Percentiles rank a stretch among this genome's conserved stretches.
phyloP scores from a whole-genome alignment of 2,329 filamentous ascomycete species.

The Aspergillus fischeri region DNA sequence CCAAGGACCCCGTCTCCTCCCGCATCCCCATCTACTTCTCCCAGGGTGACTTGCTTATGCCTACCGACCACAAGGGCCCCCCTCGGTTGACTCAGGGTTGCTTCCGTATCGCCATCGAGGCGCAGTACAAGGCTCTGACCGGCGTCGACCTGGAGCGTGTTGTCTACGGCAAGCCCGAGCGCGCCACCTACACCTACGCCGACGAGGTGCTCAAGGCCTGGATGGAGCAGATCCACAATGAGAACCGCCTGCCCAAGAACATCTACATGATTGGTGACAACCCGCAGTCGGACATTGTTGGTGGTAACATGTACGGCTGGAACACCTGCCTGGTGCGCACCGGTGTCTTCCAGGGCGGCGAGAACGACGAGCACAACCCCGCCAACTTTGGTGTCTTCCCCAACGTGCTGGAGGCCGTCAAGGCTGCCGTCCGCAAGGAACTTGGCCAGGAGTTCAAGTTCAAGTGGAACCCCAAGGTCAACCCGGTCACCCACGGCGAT shows the following conservation, averaged over 20 bases:
- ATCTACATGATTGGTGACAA: slow-evolving; percentile 77
- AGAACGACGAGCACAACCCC: slow-evolving; percentile 72
- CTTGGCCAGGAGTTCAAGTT: slow-evolving; percentile 71
- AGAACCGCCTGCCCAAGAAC: slow-evolving; percentile 64
- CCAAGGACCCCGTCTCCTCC: slow-evolving; percentile 61
- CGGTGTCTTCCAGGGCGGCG: slow-evolving; percentile 72
- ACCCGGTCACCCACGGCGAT: slow-evolving; percentile 58
- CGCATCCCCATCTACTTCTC: slow-evolving; percentile 73
- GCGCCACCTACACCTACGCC: slow-evolving; percentile 74
- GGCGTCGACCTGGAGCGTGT: slow-evolving; percentile 69
- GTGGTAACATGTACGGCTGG: slow-evolving; percentile 78
- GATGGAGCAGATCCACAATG: slow-evolving; percentile 73
- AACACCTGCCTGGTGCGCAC: slow-evolving; percentile 75
- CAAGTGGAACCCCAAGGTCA: slow-evolving; percentile 67
- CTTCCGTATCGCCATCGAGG: slow-evolving; percentile 71
- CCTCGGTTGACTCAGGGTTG: slow-evolving; percentile 69
- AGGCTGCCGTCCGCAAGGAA: slow-evolving; percentile 64
- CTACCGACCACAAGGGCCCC: slow-evolving; percentile 57
- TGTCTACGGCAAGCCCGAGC: slow-evolving; percentile 70
- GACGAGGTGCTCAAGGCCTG: slow-evolving; percentile 68
- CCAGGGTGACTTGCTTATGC: slow-evolving; percentile 62
- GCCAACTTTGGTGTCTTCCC: slow-evolving; percentile 72
- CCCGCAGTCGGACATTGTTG: slow-evolving; percentile 68
- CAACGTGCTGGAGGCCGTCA: slow-evolving; percentile 68
- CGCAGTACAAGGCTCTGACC: slow-evolving; percentile 60